phyloP scores from a whole-genome alignment of 2,329 filamentous ascomycete species.

The Aspergillus felis region DNA sequence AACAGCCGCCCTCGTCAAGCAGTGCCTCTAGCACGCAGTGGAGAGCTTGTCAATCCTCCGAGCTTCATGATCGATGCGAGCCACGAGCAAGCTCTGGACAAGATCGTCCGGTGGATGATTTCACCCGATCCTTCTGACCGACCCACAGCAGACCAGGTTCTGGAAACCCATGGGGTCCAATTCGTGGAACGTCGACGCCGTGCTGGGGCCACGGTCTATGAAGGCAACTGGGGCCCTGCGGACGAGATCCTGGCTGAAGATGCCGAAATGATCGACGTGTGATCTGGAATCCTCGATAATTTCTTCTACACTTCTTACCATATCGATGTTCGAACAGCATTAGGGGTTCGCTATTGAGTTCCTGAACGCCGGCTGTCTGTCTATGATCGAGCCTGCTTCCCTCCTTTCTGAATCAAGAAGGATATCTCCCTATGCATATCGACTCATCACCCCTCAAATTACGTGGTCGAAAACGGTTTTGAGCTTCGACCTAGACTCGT shows the following conservation, averaged over 20 bases:
- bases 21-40: conserved; percentile 39
- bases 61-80: conserved; percentile 79
- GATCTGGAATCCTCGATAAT: conserved; percentile 23
- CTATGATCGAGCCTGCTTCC: conserved; percentile 10
- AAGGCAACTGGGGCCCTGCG: conserved; percentile 89
- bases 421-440: neutral
- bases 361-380: neutral
- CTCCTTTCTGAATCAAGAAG: neutral
- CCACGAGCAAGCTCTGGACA: conserved; percentile 73
- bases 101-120: conserved; percentile 84
- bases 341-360: conserved; percentile 14
- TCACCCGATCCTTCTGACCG: conserved; percentile 67
- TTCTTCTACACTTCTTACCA: conserved; percentile 11
- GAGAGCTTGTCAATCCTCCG: conserved; percentile 67
- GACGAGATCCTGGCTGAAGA: conserved; percentile 58
- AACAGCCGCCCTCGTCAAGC: conserved; percentile 24
- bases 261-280: conserved; percentile 63
- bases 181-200: conserved; percentile 77
- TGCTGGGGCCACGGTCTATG: conserved; percentile 89
- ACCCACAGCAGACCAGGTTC: conserved; percentile 69
- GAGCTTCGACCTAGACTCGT: conserved; percentile 2
- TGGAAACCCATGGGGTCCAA: conserved; percentile 67
- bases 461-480: conserved; percentile 1
- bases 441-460: neutral
- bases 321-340: conserved; percentile 14